Evolutionary conservation across 163 green algal genomes (phyloP).

Genomic region (Prototheca cutis): DNA sequence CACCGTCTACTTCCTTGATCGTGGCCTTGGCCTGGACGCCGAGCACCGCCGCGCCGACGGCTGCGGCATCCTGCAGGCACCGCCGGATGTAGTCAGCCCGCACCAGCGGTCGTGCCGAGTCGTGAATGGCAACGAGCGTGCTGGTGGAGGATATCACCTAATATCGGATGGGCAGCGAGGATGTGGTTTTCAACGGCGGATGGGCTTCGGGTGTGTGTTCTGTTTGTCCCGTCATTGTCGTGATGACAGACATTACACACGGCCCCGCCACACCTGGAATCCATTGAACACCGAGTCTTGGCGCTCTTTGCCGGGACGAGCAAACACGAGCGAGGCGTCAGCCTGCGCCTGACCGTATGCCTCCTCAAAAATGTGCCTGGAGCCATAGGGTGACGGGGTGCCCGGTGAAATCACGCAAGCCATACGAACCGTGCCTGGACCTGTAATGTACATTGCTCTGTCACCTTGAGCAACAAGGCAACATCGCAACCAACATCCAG

Average conservation of each 20-base stretch:
- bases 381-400: too few relatives aligned
- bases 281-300: slow-evolving; percentile 91
- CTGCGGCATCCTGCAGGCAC: slow-evolving; percentile 56
- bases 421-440: too few relatives aligned
- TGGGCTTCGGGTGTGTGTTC: not conserved
- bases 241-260: not conserved
- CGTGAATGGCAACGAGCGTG: slow-evolving; percentile 82
- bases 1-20: slow-evolving; percentile 88
- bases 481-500: too few relatives aligned
- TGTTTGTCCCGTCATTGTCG: not conserved
- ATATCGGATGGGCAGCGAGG: too few relatives aligned
- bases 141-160: not conserved
- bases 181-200: too few relatives aligned
- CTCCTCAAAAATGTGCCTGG: slow-evolving; percentile 65
- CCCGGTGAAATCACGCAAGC: too few relatives aligned
- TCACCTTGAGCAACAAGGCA: too few relatives aligned
- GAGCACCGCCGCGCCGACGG: slow-evolving; percentile 85
- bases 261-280: slow-evolving; percentile 27
- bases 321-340: slow-evolving; percentile 59
- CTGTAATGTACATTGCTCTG: too few relatives aligned
- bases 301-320: slow-evolving; percentile 77
- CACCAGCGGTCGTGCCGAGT: slow-evolving; percentile 87
- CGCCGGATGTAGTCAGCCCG: slow-evolving; percentile 43
- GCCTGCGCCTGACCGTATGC: not conserved
- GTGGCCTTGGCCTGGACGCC: slow-evolving; percentile 92